Percentiles rank a stretch among this genome's conserved stretches.
Conservation (phyloP, 768 basidiomycete species). For the Hemileccinum rubropunctum region DNA sequence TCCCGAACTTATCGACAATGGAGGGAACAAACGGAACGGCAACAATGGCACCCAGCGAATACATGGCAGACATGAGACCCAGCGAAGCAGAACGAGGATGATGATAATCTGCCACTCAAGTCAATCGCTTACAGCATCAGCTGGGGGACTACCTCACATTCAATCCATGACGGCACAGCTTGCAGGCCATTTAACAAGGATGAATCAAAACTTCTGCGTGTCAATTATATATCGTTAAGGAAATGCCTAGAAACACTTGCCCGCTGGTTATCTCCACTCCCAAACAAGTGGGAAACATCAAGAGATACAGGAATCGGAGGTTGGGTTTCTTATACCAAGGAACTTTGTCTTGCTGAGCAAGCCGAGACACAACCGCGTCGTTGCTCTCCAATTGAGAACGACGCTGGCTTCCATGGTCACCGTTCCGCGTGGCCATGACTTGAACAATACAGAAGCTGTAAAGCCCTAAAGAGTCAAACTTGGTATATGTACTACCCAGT, state of each 20-base stretch:
- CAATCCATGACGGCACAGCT: slow-evolving; percentile 36
- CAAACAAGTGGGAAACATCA: not conserved
- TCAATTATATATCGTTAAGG: too few species aligned
- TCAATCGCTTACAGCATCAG: not conserved
- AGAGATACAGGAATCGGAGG: not conserved
- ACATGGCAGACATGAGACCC: not conserved
- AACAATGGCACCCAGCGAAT: not conserved
- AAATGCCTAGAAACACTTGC: not conserved
- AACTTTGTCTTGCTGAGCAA: not conserved
- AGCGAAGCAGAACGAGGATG: slow-evolving; percentile 46
- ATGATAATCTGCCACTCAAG: slow-evolving; percentile 41
- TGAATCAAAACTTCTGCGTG: too few species aligned
- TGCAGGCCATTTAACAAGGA: too few species aligned
- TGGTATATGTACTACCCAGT: too few species aligned
- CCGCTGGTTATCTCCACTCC: not conserved
- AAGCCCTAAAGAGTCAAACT: too few species aligned
- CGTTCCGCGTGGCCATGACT: too few species aligned
- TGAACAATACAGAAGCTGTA: too few species aligned
- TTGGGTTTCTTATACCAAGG: not conserved
- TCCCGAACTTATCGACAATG: not conserved
- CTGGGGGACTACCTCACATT: slow-evolving; percentile 34
- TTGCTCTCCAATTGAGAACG: not conserved
- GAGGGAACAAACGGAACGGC: not conserved
- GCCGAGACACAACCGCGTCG: not conserved
- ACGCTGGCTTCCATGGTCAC: too few species aligned